Conservation (phyloP, 805 yeast genomes). For the Suhomyces sp. region DNA sequence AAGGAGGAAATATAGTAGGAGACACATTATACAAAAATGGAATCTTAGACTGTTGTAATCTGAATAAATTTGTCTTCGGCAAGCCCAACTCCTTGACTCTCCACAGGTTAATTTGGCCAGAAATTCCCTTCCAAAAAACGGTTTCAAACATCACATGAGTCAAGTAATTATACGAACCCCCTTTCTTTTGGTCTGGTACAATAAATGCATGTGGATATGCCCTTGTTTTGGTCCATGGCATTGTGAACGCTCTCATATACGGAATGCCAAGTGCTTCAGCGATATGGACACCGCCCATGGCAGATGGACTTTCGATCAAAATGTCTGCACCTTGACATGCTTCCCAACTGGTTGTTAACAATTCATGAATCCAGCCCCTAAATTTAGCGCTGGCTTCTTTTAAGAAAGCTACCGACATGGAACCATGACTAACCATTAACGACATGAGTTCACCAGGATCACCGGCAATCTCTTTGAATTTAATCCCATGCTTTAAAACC, state of each 20-base stretch:
- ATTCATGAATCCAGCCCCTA: constrained; percentile 77
- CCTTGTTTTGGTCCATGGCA: constrained; percentile 97
- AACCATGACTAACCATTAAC: constrained; percentile 87
- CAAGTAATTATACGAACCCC: constrained; percentile 88
- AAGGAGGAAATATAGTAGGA: constrained; percentile 86
- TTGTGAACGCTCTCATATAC: constrained; percentile 91
- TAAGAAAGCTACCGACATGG: constrained; percentile 77
- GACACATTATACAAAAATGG: constrained; percentile 91
- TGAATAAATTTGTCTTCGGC: constrained; percentile 66
- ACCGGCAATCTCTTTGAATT: constrained; percentile 79
- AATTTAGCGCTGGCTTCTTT: constrained; percentile 81
- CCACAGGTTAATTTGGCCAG: constrained; percentile 87
- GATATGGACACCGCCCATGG: constrained; percentile 93
- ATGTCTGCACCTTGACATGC: constrained; percentile 85
- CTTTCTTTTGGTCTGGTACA: constrained; percentile 89
- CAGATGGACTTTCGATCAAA: constrained; percentile 91
- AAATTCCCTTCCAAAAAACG: constrained; percentile 89
- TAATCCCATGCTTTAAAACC: constrained; percentile 65
- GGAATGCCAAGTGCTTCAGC: constrained; percentile 91
- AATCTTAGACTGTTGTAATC: constrained; percentile 71
- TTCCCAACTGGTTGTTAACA: constrained; percentile 73
- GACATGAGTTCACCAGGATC: constrained; percentile 91
- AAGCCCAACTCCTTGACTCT: constrained; percentile 64
- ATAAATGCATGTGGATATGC: constrained; percentile 96
- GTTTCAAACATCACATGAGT: constrained; percentile 93